phyloP scores from a whole-genome alignment of 345 rosid genomes.

The Xanthoceras sorbifolium region DNA sequence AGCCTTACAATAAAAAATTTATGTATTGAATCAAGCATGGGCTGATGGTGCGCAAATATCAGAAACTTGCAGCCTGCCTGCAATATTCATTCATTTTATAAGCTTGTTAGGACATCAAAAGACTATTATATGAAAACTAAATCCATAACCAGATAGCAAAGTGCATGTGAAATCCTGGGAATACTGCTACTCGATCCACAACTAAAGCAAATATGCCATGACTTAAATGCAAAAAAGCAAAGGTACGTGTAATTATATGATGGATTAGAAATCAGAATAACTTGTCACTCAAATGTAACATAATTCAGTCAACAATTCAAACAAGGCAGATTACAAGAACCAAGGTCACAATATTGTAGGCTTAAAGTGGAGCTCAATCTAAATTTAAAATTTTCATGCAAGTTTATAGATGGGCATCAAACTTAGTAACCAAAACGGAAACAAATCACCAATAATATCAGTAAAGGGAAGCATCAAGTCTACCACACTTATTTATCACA shows the following conservation, averaged over 20 bases:
- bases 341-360: not conserved
- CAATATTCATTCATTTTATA: slow-evolving; percentile 24
- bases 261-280: not conserved
- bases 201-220: not conserved
- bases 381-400: not conserved
- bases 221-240: not conserved
- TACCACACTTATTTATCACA: not conserved
- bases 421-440: not conserved
- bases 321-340: not conserved
- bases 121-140: slow-evolving; percentile 3
- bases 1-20: slow-evolving; percentile 73
- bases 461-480: not conserved
- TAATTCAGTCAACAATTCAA: not conserved
- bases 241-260: not conserved
- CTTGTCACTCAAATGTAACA: not conserved
- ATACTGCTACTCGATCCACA: not conserved
- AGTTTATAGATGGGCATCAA: not conserved
- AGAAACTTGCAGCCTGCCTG: slow-evolving; percentile 99
- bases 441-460: not conserved
- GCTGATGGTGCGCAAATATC: slow-evolving; percentile 85
- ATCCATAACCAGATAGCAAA: not conserved
- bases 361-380: not conserved
- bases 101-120: not conserved
- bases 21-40: slow-evolving; percentile 84
- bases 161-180: no score